Evolutionary conservation across 2,329 filamentous ascomycete species (phyloP).

Genomic region (Penicillium sp.): DNA sequence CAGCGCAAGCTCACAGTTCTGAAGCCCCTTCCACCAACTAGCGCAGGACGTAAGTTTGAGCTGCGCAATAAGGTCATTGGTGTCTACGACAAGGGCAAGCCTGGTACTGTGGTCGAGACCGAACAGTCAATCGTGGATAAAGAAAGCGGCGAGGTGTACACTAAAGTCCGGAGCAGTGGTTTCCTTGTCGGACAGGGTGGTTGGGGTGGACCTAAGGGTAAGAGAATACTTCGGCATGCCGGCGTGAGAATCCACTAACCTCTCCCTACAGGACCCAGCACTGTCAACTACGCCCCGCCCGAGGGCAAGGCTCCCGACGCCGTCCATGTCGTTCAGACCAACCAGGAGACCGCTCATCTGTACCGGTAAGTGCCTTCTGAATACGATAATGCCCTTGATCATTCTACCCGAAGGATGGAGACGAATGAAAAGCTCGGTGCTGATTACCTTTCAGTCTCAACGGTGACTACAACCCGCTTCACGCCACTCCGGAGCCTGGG

Average conservation of each 20-base stretch:
- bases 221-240: slow-evolving; percentile 13
- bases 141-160: slow-evolving; percentile 65
- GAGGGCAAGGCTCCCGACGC: slow-evolving; percentile 67
- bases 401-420: neutral
- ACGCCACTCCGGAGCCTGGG: slow-evolving; percentile 80
- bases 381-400: neutral
- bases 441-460: slow-evolving; percentile 59
- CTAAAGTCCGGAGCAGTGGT: slow-evolving; percentile 62
- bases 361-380: slow-evolving; percentile 54
- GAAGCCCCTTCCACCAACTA: slow-evolving; percentile 69
- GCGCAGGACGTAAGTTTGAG: slow-evolving; percentile 70
- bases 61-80: slow-evolving; percentile 72
- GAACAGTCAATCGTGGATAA: slow-evolving; percentile 73
- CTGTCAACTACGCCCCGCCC: slow-evolving; percentile 73
- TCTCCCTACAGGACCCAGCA: slow-evolving; percentile 55
- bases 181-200: slow-evolving; percentile 78
- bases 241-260: slow-evolving; percentile 6
- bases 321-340: slow-evolving; percentile 67
- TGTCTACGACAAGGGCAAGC: slow-evolving; percentile 85
- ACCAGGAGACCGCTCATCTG: slow-evolving; percentile 66
- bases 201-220: slow-evolving; percentile 88
- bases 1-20: slow-evolving; percentile 75
- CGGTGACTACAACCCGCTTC: slow-evolving; percentile 91
- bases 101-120: slow-evolving; percentile 75
- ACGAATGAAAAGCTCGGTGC: neutral